Conservation (phyloP, 176 grass and related monocot genomes). For the Triticum turgidum region DNA sequence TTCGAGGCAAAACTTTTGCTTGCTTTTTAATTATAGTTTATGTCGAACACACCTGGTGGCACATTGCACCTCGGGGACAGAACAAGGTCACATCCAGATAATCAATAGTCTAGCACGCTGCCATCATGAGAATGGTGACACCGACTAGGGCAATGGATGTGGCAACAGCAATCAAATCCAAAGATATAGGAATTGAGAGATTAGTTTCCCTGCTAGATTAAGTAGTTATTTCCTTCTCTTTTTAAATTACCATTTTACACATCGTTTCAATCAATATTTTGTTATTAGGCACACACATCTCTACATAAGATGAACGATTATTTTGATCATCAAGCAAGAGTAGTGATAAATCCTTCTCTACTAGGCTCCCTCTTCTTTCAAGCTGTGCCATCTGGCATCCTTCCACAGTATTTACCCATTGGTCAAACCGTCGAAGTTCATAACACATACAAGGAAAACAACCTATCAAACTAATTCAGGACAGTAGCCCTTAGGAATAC, state of each 20-base stretch:
- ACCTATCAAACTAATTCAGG: constrained; percentile 2
- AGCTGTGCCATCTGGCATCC: not conserved
- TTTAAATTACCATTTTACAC: not conserved
- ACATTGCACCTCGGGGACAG: not conserved
- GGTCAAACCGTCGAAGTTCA: not conserved
- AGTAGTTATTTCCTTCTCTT: not conserved
- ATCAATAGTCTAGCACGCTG: not conserved
- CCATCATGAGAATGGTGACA: not conserved
- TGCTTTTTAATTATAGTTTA: not conserved
- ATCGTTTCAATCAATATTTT: not conserved
- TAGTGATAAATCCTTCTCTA: not conserved
- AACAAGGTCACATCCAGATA: not conserved
- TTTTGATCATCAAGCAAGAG: constrained; percentile 1
- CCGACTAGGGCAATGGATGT: not conserved
- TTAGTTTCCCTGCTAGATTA: not conserved
- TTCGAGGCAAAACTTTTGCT: not conserved
- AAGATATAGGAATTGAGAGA: not conserved
- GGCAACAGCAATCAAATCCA: not conserved
- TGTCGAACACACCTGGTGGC: not conserved
- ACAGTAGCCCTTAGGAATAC: not conserved
- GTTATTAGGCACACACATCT: not conserved
- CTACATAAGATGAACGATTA: not conserved
- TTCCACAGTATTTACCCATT: not conserved
- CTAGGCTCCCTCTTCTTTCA: not conserved
- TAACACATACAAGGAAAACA: not conserved